phyloP scores from a whole-genome alignment of 176 grass and related monocot species.

The Alloteropsis semialata region DNA sequence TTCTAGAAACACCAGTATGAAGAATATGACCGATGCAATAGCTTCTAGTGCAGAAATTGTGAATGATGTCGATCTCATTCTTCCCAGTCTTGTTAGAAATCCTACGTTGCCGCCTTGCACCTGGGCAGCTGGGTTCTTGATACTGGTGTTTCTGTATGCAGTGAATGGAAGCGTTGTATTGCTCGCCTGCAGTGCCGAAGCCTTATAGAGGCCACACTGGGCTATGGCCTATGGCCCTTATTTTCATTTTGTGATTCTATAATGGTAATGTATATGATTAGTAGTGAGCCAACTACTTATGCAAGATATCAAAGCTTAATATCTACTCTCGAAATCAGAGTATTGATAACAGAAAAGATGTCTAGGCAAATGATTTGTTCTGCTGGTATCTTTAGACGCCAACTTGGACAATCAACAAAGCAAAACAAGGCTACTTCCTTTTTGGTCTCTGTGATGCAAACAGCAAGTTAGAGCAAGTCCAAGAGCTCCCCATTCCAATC shows the following conservation, averaged over 20 bases:
- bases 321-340: not conserved
- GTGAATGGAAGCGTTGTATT: not conserved
- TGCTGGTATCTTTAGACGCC: not conserved
- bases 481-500: too few relatives aligned
- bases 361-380: not conserved
- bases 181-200: not conserved
- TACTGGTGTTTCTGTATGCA: constrained; percentile 27
- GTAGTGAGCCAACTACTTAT: not conserved
- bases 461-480: too few relatives aligned
- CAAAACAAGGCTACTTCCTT: not conserved
- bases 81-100: not conserved
- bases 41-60: not conserved
- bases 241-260: not conserved
- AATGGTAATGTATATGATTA: not conserved
- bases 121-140: not conserved
- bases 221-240: not conserved
- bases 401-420: not conserved
- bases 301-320: not conserved
- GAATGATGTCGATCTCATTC: not conserved
- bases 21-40: not conserved
- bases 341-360: not conserved
- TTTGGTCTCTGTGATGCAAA: not conserved
- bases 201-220: not conserved
- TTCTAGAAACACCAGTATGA: constrained; percentile 13
- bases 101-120: not conserved